phyloP scores from a whole-genome alignment of 2,329 filamentous ascomycete species.

The Xenoacremonium recifei region DNA sequence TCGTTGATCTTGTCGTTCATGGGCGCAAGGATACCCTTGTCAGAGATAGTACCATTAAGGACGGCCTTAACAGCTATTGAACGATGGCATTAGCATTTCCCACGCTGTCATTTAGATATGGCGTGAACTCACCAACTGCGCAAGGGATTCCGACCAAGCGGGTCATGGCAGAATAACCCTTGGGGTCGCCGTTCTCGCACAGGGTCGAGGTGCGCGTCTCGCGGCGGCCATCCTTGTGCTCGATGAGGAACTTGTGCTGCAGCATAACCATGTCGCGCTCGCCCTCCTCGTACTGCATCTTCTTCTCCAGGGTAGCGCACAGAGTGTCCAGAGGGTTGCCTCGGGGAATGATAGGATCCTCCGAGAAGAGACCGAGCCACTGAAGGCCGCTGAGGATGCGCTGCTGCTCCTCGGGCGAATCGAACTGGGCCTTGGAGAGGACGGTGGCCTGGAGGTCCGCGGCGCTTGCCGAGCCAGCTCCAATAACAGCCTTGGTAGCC shows the following conservation, averaged over 20 bases:
- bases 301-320: conserved; percentile 60
- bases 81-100: conserved; percentile 27
- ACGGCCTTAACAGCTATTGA: conserved; percentile 74
- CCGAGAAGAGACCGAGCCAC: conserved; percentile 61
- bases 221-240: conserved; percentile 58
- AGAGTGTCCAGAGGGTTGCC: conserved; percentile 70
- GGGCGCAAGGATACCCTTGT: conserved; percentile 75
- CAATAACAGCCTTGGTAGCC: conserved; percentile 74
- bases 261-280: conserved; percentile 64
- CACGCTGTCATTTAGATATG: not conserved
- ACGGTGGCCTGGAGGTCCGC: conserved; percentile 73
- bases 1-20: conserved; percentile 70
- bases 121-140: not conserved
- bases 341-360: conserved; percentile 56
- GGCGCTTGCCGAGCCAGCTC: conserved; percentile 63
- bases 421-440: conserved; percentile 57
- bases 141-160: conserved; percentile 63
- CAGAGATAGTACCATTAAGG: conserved; percentile 68
- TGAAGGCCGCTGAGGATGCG: conserved; percentile 69
- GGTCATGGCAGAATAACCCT: conserved; percentile 82
- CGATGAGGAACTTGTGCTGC: conserved; percentile 62
- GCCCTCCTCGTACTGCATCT: conserved; percentile 69
- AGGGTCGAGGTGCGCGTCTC: conserved; percentile 81
- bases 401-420: conserved; percentile 62
- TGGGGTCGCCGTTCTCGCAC: conserved; percentile 75